Base-by-base conservation (phyloP, 2,329 filamentous ascomycete species). In the Arthrinium phaeospermum region DNA sequence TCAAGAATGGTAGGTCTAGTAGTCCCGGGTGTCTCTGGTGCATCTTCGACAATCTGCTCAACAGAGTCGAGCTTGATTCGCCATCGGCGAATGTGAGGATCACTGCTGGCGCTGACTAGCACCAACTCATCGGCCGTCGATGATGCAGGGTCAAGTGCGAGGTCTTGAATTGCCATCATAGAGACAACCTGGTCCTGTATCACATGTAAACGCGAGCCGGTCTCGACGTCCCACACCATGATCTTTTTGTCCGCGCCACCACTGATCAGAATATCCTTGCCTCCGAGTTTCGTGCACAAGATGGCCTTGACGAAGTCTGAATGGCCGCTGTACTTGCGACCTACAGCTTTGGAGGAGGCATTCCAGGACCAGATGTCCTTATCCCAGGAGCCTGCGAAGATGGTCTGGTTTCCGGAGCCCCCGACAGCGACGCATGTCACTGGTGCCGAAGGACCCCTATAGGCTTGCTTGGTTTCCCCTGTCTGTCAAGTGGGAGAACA, bases 351-450 rank as follows among this genome's bases (percentile, higher is more conserved):
- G 4, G 90, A 90, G 24, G 87, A 84, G 45, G 92, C 84, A 77
- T 93, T 88, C 93, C 94, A 98, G 45, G 92, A 93, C 91, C 95
- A 98, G 72, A 98, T 89, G 27, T 90, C 88, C 84, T 97, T 98
- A 83, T 99, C 96, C 96, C 96, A 99, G 73, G 92, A 96, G 46
- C 95, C 96, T 34, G 94, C 94, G 81, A 94, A 98, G 14, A 98
- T 80, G 1, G 88, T 92, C 69, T 81, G 82, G 73, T 85, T 86
- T 37, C 84, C 84, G 4, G 85, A 81, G 19, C 90, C 88, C 64
- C 89, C 91, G 47, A 94, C 85, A 22, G 93, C 90, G 41, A 97
- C 83, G 76, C 92, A 93, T 13, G 94, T 96, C 13, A 98, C 86
- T 1, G 96, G 96, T 4, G 94, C 92, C 67, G 88, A 89, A 24